Evolutionary conservation across 331 rosid species (phyloP).

Genomic region (Erythrophleum ivorense): DNA sequence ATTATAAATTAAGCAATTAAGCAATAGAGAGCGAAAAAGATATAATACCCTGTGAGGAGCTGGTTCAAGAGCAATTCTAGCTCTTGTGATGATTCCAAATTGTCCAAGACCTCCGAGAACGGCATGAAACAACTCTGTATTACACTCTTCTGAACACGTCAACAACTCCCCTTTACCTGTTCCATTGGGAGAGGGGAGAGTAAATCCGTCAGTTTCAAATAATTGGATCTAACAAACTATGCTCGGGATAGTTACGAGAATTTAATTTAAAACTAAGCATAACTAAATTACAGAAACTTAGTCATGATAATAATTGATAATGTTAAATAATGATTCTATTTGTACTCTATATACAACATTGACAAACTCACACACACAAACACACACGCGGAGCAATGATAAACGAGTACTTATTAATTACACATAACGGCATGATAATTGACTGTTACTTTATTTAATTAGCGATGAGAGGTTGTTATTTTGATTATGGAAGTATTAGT

Average conservation of each 20-base stretch:
- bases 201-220: background rate
- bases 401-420: background rate
- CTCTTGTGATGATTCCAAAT: slow-evolving; percentile 94
- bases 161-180: slow-evolving; percentile 83
- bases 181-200: background rate
- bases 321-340: background rate
- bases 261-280: background rate
- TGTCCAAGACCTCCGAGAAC: slow-evolving; percentile 98
- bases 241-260: background rate
- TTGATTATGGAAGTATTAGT: no score
- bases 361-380: background rate
- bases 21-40: background rate
- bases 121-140: slow-evolving; percentile 81
- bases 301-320: background rate
- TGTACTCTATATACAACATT: background rate
- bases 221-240: background rate
- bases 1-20: background rate
- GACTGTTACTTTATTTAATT: background rate
- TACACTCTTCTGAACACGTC: slow-evolving; percentile 79
- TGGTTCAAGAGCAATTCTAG: slow-evolving; percentile 87
- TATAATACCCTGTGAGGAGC: slow-evolving; percentile 76
- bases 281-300: background rate
- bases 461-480: background rate
- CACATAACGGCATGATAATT: no score
- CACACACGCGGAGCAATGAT: no score